Evolutionary conservation across 768 basidiomycete genomes (phyloP), one percentile per base, ranked within the genome.

Genomic region (Cystofilobasidium macerans): DNA sequence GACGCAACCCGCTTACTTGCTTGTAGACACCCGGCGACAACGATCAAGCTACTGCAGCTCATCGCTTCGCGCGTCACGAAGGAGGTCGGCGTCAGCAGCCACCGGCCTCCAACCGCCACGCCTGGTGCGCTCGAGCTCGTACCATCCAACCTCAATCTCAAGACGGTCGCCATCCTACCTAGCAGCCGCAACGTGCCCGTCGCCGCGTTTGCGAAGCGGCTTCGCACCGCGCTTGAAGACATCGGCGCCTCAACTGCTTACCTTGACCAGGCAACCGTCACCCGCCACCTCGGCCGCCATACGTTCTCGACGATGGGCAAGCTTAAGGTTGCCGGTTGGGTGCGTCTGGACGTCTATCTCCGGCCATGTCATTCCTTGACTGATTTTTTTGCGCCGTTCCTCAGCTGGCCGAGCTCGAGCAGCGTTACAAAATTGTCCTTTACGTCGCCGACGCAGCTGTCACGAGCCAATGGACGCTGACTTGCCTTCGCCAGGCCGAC

Each of bases 261-360:
- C 74, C 83, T 99, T 36, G 93, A 94, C 72, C 95, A 98, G 76
- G 88, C 89, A 0, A 89, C 90, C 12, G 85, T 97, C 57, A 90
- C 91, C 59, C 83, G 83, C 59, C 90, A 95, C 71, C 84, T 98
- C 6, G 95, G 95, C 18, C 83, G 87, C 43, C 92, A 99, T 77
- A 90, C 93, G 0, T 99, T 98, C 76, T 89, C 89, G 40, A 79
- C 88, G 58, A 95, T 98, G 85, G 95, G 95, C 2, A 97, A 97
- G 76, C 82, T 99, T 47, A 99, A 98, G 79, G 88, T 89, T 38
- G 84, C 86, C 0, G 83, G 87, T 3, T 97, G 95, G 67, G 67
- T 68, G 24, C 47, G 61, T 61, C 1, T 14, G 36, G 8, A 8
- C 36, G 36, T 8, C 36, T 14, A 38, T 38, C 42, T 11, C 26